Conservation (phyloP, 2,329 filamentous ascomycete species). For the Xenoacremonium recifei region DNA sequence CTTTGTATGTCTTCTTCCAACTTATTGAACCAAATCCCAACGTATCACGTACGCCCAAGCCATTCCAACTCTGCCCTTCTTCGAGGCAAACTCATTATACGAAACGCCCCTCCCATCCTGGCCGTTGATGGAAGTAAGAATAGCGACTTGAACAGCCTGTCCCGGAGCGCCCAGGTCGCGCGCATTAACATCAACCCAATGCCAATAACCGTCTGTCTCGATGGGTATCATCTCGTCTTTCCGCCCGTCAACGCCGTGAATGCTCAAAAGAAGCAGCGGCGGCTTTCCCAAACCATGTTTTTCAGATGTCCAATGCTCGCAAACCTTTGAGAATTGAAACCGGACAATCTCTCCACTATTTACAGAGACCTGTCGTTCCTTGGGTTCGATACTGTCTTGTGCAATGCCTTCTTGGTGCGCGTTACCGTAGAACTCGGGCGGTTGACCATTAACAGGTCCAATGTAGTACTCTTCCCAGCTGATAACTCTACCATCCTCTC, state of each 20-base stretch:
- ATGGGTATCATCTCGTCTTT: conserved; percentile 69
- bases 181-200: conserved; percentile 74
- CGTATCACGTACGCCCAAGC: conserved; percentile 42
- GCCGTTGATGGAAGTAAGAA: conserved; percentile 52
- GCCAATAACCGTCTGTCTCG: conserved; percentile 74
- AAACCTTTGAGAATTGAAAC: conserved; percentile 78
- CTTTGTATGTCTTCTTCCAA: background rate
- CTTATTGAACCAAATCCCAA: conserved; percentile 48
- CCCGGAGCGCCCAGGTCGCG: conserved; percentile 66
- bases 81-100: conserved; percentile 44
- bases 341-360: conserved; percentile 57
- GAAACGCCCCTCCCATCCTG: conserved; percentile 48
- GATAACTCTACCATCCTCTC: conserved; percentile 64
- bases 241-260: conserved; percentile 64
- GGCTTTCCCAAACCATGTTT: conserved; percentile 63
- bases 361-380: conserved; percentile 54
- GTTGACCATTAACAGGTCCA: conserved; percentile 53
- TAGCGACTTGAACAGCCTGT: conserved; percentile 63
- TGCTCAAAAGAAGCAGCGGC: conserved; percentile 67
- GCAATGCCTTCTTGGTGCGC: conserved; percentile 51
- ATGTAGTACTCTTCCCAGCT: conserved; percentile 82
- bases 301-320: conserved; percentile 79
- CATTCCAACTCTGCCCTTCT: conserved; percentile 45
- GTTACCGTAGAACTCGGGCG: conserved; percentile 45
- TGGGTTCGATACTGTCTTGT: conserved; percentile 58